These are phyloP conservation scores for Ceratobasidium sp. DNA, from an alignment of 1,284 basidiomycete genomes.

Conservation along the genomic window DNA sequence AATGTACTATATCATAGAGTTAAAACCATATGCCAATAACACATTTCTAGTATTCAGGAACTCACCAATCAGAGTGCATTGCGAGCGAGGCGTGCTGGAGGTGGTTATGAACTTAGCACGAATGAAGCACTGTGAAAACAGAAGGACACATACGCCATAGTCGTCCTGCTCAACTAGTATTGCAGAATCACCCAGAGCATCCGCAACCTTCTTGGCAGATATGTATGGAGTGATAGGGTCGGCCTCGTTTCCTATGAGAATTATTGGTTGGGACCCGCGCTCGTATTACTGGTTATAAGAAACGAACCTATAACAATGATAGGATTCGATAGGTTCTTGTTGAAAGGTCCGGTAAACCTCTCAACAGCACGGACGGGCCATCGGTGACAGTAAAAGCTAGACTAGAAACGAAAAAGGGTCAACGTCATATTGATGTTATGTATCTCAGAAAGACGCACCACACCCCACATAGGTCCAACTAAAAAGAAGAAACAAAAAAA, in stretches of 20 bases:
- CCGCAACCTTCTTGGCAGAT: constrained; percentile 19
- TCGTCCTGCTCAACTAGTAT: constrained; percentile 35
- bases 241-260: constrained; percentile 17
- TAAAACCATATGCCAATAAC: neutral
- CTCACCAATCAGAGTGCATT: constrained; percentile 25
- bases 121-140: no score
- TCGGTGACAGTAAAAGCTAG: constrained; percentile 23
- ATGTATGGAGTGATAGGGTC: constrained; percentile 38
- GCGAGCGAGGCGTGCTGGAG: constrained; percentile 12
- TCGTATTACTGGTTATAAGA: neutral
- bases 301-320: constrained; percentile 38
- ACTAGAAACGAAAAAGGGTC: neutral
- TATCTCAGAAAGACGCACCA: neutral
- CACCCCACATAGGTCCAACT: constrained; percentile 18
- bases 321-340: constrained; percentile 30
- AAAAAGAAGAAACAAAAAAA: neutral
- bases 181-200: constrained; percentile 14
- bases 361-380: constrained; percentile 40
- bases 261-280: neutral
- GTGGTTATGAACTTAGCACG: neutral
- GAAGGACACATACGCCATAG: neutral
- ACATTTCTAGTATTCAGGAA: neutral
- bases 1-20: neutral
- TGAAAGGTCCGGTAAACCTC: constrained; percentile 36
- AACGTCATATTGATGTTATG: neutral